Evolutionary conservation across 768 basidiomycete genomes (phyloP), one percentile per base, ranked within the genome.

Genomic region (Boletus subcaerulescens): DNA sequence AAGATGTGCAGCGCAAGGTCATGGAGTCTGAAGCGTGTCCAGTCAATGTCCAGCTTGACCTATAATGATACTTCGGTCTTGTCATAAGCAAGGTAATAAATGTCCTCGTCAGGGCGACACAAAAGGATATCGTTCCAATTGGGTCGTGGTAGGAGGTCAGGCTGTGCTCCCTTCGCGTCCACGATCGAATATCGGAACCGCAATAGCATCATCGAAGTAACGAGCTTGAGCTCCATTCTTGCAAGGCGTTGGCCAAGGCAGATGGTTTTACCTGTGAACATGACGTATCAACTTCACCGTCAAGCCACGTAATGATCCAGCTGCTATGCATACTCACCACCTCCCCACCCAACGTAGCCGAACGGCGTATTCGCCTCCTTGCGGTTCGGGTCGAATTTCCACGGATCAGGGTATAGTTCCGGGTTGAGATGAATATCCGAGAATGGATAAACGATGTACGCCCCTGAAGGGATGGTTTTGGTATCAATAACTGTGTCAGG

Each of bases 81-180:
- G 50, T 65, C 60, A 59, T 83, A 85, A 44, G 76, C 74, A 53
- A 89, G 64, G 61, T 74, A 80, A 65, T 82, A 85, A 29, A 78
- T 73, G 38, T 78, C 80, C 49, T 74, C 67, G 49, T 78, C 74
- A 6, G 87, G 87, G 42, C 83, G 80, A 68, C 87, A 88, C 53
- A 83, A 72, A 41, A 88, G 76, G 55, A 80, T 80, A 65, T 90
- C 87, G 69, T 91, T 90, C 89, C 89, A 90, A 64, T 91, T 85
- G 11, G 89, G 89, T 36, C 68, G 75, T 33, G 87, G 86, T 11
- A 76, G 71, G 22, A 73, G 68, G 50, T 69, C 66, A 7, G 75
- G 73, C 8, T 70, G 70, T 59, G 73, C 71, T 35, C 85, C 88
- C 26, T 59, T 65, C 35, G 69, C 69, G 64, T 89, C 83, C 14